Conservation (phyloP, 768 basidiomycete species). For the Pleurotus giganteus region DNA sequence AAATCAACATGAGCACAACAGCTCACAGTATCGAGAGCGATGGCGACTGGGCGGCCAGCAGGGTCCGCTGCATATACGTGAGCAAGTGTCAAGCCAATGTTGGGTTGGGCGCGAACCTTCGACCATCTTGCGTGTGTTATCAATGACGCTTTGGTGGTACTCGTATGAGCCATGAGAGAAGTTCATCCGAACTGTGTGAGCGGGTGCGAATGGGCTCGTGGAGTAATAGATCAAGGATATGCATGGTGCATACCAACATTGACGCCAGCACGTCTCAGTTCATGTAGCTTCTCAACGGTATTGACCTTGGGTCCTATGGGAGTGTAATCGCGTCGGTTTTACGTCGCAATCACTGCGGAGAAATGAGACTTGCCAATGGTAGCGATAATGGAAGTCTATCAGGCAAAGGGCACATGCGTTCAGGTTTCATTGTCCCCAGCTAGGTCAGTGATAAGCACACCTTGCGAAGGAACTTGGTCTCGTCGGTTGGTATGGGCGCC, state of each 20-base stretch:
- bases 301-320: conserved; percentile 89
- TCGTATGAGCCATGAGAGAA: conserved; percentile 99
- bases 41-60: conserved; percentile 88
- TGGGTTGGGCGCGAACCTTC: conserved; percentile 47
- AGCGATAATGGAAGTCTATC: conserved; percentile 95
- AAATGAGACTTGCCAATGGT: conserved; percentile 75
- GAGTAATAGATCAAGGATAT: background rate
- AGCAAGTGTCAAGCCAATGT: conserved; percentile 11
- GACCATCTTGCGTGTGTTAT: conserved; percentile 90
- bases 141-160: conserved; percentile 98
- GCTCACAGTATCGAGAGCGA: conserved; percentile 94
- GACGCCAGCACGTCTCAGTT: conserved; percentile 88
- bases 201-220: background rate
- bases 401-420: conserved; percentile 9
- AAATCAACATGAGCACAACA: background rate
- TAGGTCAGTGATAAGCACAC: conserved; percentile 39
- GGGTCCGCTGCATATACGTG: conserved; percentile 50
- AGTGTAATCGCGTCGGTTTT: conserved; percentile 5
- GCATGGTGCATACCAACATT: conserved; percentile 78
- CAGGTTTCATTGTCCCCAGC: background rate
- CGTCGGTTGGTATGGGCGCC: conserved; percentile 68
- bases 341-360: conserved; percentile 12
- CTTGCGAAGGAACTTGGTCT: conserved; percentile 89
- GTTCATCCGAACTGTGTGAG: conserved; percentile 93
- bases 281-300: conserved; percentile 80